Conservation (phyloP, 164 flowering plant genomes). For the Taxillus chinensis region DNA sequence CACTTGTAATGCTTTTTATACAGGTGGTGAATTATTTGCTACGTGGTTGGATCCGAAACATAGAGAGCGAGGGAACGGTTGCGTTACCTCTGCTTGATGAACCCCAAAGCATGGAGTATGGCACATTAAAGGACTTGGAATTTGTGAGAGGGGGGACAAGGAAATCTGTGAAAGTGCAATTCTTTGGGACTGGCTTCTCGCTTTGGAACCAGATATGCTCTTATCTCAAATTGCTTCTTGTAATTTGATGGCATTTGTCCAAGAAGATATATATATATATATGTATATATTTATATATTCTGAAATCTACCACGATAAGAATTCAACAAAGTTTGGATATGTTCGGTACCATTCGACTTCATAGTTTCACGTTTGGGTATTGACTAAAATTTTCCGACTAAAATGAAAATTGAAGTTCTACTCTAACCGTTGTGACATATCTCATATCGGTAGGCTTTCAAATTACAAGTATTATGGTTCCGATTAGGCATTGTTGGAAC, state of each 20-base stretch:
- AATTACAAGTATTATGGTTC: too few relatives aligned
- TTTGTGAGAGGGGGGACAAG: constrained; percentile 56
- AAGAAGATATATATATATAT: not conserved
- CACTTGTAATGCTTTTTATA: not conserved
- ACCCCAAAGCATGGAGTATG: constrained; percentile 17
- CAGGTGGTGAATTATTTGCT: constrained; percentile 84
- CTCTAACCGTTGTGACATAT: too few relatives aligned
- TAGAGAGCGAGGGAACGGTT: constrained; percentile 53
- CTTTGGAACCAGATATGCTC: constrained; percentile 43
- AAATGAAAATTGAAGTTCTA: too few relatives aligned
- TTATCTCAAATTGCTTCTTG: constrained; percentile 25
- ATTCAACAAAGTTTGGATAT: too few relatives aligned
- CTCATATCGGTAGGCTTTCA: too few relatives aligned
- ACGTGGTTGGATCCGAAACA: constrained; percentile 83
- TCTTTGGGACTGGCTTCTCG: constrained; percentile 45
- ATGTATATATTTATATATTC: too few relatives aligned
- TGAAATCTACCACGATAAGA: too few relatives aligned
- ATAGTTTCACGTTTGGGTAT: too few relatives aligned
- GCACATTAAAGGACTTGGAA: constrained; percentile 42
- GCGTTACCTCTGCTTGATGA: constrained; percentile 64
- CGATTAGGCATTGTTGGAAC: too few relatives aligned
- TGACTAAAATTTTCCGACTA: too few relatives aligned
- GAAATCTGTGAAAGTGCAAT: constrained; percentile 48
- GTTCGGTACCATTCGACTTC: too few relatives aligned
- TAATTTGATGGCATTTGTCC: constrained; percentile 15